These are phyloP conservation scores for Wickerhamomyces hampshirensis DNA, from an alignment of 805 yeast species.

Conservation along the genomic window DNA sequence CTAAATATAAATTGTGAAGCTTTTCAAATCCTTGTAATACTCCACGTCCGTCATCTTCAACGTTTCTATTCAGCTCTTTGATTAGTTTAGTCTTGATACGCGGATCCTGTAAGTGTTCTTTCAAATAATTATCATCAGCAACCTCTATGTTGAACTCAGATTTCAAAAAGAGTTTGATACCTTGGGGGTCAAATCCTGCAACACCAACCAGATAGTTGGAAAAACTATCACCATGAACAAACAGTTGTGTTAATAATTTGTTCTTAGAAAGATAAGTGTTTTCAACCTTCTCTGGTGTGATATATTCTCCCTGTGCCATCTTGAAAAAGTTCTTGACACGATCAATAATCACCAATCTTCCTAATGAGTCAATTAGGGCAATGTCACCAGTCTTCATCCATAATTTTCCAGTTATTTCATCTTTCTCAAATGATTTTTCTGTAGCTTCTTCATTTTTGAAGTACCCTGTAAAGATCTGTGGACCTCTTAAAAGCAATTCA, in stretches of 20 bases:
- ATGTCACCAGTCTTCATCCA: constrained; percentile 62
- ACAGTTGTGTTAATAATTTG: constrained; percentile 46
- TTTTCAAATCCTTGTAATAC: constrained; percentile 58
- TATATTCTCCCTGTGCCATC: constrained; percentile 50
- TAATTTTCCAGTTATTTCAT: constrained; percentile 36
- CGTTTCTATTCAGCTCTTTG: constrained; percentile 34
- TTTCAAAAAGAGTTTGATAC: constrained; percentile 13
- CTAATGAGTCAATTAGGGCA: constrained; percentile 32
- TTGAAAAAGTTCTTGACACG: constrained; percentile 68
- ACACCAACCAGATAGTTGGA: constrained; percentile 49
- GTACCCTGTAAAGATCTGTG: constrained; percentile 49
- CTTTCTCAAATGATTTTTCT: constrained; percentile 37
- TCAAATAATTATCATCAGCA: constrained; percentile 8
- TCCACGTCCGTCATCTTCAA: constrained; percentile 21
- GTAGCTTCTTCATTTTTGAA: constrained; percentile 47
- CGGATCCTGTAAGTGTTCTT: constrained; percentile 12
- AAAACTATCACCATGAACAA: constrained; percentile 60
- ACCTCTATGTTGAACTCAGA: constrained; percentile 5
- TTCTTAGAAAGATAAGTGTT: constrained; percentile 48
- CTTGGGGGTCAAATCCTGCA: constrained; percentile 46
- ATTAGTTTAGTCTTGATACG: constrained; percentile 28
- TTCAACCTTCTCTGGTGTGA: constrained; percentile 64
- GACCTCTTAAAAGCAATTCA: constrained; percentile 53
- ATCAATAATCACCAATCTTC: constrained; percentile 44
- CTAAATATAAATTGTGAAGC: constrained; percentile 48